Base-by-base conservation (phyloP, 1,284 basidiomycete genomes). In the Meira nashicola region DNA sequence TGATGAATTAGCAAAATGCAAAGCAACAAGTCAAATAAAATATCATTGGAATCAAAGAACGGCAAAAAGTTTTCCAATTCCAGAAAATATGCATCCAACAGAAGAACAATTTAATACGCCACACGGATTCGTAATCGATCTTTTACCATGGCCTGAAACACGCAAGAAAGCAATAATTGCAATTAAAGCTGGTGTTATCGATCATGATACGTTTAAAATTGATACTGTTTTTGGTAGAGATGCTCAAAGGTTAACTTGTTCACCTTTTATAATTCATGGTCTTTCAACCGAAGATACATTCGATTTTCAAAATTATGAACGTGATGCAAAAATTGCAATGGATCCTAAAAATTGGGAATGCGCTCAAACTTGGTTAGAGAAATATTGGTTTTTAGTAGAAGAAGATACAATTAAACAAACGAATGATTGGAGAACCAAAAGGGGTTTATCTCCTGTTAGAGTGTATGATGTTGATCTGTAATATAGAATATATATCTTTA, bases 81-180 rank as follows among this genome's bases (percentile, higher is more conserved):
- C 28, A 33, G 4, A 3, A 38, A 57, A 57, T 33, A 57, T 57
- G 39, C 49, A 57, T 23, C 55, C 55, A 9, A 33, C 28, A 5
- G 25, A 25, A 10, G 17, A 53, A 28, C 55, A 57, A 44, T 50
- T 57, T 8, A 33, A 19, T 5, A 15, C 15, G 8, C 23, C 25
- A 8, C 55, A 57, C 50, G 40, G 39, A 19, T 14, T 57, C 8
- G 15, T 37, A 23, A 23, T 57, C 43, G 55, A 57, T 23, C 17
- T 55, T n/a, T 44, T 57, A 25, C 55, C 55, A 25, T 57, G 55
- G 55, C 55, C 55, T 1, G 19, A 28, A n/a, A 44, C 48, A 9
- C 50, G 55, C 12, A 17, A 23, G 10, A 25, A 38, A 17, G 48
- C 33, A 38, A 15, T 50, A 39, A 6, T 15, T 39, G n/a, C 48